Evolutionary conservation across 164 flowering plant species (phyloP), one percentile per base, ranked within the genome.

Genomic region (Liriodendron chinense): DNA sequence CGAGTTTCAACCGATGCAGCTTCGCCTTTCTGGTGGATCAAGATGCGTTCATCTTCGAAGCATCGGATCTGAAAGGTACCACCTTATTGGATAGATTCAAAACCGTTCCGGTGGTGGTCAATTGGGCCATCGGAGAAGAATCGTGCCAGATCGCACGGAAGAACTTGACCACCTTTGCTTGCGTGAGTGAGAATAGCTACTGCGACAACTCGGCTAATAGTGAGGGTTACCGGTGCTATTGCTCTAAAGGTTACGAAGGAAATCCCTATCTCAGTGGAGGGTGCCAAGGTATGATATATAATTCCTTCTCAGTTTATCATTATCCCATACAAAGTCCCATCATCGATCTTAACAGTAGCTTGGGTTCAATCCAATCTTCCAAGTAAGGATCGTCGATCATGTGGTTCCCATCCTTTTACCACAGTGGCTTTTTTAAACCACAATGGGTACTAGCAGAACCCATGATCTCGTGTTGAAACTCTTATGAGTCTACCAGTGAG

Each of bases 211-310:
- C 71, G 9, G 1, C 16, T 10, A 70, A 74, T 4, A 48, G 67
- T 2, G 20, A 13, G 0, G 80, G 80, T 13, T 78, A 78, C 10
- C 65, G 5, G 0, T 78, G 80, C 71, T 43, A n/a, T 2, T 78
- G 80, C 21, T n/a, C 18, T 3, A 1, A 53, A 6, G 80, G 77
- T 20, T 78, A 70, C 18, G 10, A 26, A 8, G 81, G 78, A 25
- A 78, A 78, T 64, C 77, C 77, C 12, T 70, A 78, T 48, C 77
- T 74, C n/a, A 20, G 9, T n/a, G 3, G 47, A 16, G 77, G 77
- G 43, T 74, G 77, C n/a, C 56, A 47, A 74, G 77, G 80, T 74
- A 75, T 68, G 48, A n/a, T 3, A 28, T 28, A 59, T 18, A 21
- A 59, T 59, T 20, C 20, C 6, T 18, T 59, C 64, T 21, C 7